Base-by-base conservation (phyloP, 345 rosid genomes). In the Dovyalis caffra region DNA sequence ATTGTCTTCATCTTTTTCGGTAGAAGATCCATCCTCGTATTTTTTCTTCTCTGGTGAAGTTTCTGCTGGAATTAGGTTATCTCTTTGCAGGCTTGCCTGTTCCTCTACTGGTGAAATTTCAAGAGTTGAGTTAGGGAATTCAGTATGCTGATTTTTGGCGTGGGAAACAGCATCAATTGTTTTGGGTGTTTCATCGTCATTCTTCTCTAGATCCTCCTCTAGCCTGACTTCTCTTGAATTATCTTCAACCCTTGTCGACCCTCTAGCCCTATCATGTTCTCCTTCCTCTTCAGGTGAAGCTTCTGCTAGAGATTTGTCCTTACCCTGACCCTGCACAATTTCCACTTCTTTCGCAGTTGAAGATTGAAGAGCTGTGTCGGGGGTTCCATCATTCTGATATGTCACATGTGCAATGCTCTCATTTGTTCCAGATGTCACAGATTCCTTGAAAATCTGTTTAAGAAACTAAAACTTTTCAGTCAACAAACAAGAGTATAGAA, bases 381-480 rank as follows among this genome's bases (percentile, higher is more conserved):
- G 64, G 61, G 47, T 33, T 72, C 66, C 79, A 74, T 58, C 68
- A 29, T 67, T 47, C 60, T 71, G 47, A 56, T 34, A 32, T 32
- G 31, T 74, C 33, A 45, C 70, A 5, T 56, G 34, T 64, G 34
- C 47, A 64, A 47, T n/a, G 23, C 73, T 77, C 61, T 77, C 70
- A 47, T 40, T 43, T 23, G 40, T 43, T 66, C 29, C 37, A 51
- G 25, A 40, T 28, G 74, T 65, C 33, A 64, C 11, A n/a, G 70
- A 47, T 58, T 57, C 65, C 34, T 58, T 65, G 12, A 38, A 51
- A 64, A 66, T 74, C 83, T 83, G 76, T 35, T 61, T 61, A 37
- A 23, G n/a, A 47, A 32, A 56, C 32, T 6, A 38, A 32, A 40
- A 40, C 15, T 8, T 69, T 66, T 34, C 67, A 68, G 65, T 68